A percentile compares a stretch with the other conserved stretches of the same genome.
Evolutionary conservation across 1,139 yeast species (phyloP).

Genomic region (Kurtzmaniella natalensis): DNA sequence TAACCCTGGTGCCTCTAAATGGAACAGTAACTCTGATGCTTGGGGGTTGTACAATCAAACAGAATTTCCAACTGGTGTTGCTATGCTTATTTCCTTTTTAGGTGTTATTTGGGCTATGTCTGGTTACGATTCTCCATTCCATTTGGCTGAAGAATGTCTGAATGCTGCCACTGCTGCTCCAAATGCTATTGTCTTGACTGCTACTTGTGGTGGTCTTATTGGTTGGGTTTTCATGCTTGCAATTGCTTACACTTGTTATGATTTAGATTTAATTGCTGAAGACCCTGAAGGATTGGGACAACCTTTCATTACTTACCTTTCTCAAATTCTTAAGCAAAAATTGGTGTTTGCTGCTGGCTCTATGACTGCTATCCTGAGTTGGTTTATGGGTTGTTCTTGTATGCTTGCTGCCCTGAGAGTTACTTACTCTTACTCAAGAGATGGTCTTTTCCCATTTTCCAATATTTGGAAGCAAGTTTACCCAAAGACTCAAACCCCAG

Average conservation of each 20-base stretch:
- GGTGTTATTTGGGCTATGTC: constrained; percentile 76
- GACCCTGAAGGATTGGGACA: constrained; percentile 56
- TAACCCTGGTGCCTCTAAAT: constrained; percentile 30
- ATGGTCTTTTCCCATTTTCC: constrained; percentile 63
- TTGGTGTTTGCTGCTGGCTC: constrained; percentile 54
- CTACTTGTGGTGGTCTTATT: constrained; percentile 56
- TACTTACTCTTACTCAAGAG: constrained; percentile 66
- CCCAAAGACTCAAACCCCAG: constrained; percentile 57
- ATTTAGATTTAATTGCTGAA: constrained; percentile 45
- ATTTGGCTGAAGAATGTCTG: constrained; percentile 66
- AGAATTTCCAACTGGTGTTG: constrained; percentile 64
- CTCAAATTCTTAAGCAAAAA: constrained; percentile 45
- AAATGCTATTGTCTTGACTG: constrained; percentile 60
- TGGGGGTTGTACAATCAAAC: constrained; percentile 61
- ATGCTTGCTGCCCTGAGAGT: constrained; percentile 70
- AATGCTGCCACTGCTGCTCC: constrained; percentile 67
- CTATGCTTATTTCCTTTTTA: constrained; percentile 56
- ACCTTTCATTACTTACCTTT: constrained; percentile 57
- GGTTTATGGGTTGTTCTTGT: constrained; percentile 67
- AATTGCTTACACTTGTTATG: constrained; percentile 60
- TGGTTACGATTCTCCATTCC: constrained; percentile 74
- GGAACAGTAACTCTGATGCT: constrained; percentile 47
- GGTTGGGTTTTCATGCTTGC: constrained; percentile 65
- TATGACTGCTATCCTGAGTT: constrained; percentile 55
- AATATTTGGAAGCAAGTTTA: constrained; percentile 52